phyloP scores from a whole-genome alignment of 345 rosid species.

The Heritiera littoralis region DNA sequence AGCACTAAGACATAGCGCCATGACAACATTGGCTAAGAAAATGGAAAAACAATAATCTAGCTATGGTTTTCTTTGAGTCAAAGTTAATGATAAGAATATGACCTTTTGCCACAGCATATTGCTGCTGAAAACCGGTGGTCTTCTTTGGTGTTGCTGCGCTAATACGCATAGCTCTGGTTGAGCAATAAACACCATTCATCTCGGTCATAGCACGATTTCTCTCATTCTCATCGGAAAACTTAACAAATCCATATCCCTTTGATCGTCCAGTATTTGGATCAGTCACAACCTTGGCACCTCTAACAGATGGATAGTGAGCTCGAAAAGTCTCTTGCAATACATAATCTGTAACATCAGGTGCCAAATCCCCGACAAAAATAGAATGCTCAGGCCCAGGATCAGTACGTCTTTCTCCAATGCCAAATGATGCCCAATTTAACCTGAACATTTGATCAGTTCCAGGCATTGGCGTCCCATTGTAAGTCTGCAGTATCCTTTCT shows the following conservation, averaged over 20 bases:
- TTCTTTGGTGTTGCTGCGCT: conserved; percentile 91
- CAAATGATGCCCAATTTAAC: conserved; percentile 98
- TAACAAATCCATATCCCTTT: conserved; percentile 96
- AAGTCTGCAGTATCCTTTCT: conserved; percentile 76
- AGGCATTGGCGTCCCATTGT: conserved; percentile 90
- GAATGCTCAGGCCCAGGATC: conserved; percentile 97
- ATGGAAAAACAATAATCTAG: background rate
- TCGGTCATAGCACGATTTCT: conserved; percentile 91
- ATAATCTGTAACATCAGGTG: conserved; percentile 93
- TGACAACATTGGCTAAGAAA: background rate
- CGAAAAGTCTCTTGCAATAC: conserved; percentile 93
- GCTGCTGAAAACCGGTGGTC: conserved; percentile 64
- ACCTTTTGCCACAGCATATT: conserved; percentile 65
- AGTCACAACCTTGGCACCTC: conserved; percentile 99
- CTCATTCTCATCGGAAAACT: conserved; percentile 86
- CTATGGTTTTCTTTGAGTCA: background rate
- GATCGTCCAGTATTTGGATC: conserved; percentile 97
- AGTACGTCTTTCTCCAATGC: conserved; percentile 78
- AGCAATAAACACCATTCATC: conserved; percentile 93
- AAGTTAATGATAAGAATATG: conserved; percentile 12
- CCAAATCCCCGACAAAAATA: conserved; percentile 93
- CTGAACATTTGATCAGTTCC: conserved; percentile 81
- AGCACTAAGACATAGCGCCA: too few species aligned
- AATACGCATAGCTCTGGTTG: conserved; percentile 91
- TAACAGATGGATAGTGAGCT: conserved; percentile 74